A percentile compares a stretch with the other conserved stretches of the same genome.
Evolutionary conservation across 306 rosid genomes (phyloP).

Genomic region (Rosa multiflora): DNA sequence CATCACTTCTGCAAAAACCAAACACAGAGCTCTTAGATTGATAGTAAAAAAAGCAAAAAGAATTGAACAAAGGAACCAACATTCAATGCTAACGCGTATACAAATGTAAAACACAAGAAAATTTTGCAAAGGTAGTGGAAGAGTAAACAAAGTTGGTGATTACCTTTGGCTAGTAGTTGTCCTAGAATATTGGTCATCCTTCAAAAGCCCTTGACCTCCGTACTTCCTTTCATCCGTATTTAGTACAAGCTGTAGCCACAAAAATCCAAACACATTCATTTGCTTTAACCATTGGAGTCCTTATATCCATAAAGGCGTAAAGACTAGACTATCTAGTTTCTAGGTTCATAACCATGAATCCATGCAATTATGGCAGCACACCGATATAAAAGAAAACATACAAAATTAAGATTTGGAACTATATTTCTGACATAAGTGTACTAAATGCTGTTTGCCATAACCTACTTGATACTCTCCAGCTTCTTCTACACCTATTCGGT

Average conservation of each 20-base stretch:
- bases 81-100: not conserved
- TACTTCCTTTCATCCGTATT: conserved; percentile 77
- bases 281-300: not conserved
- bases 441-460: not conserved
- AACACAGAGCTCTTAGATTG: conserved; percentile 2
- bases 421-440: not conserved
- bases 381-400: not conserved
- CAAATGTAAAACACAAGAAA: not conserved
- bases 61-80: not conserved
- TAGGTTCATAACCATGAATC: not conserved
- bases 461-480: conserved; percentile 96
- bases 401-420: not conserved
- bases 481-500: conserved; percentile 80
- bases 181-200: conserved; percentile 57
- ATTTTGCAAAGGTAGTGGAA: not conserved
- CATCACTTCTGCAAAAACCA: conserved; percentile 60
- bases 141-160: conserved; percentile 17
- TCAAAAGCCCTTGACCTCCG: conserved; percentile 77
- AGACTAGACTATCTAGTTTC: not conserved
- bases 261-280: conserved; percentile 1
- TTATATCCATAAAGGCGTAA: not conserved
- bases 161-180: conserved; percentile 75
- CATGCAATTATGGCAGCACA: not conserved
- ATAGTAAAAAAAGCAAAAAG: not conserved
- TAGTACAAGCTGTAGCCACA: conserved; percentile 54